These are phyloP conservation scores for Zygosaccharomyces pseudobailii DNA, from an alignment of 1,139 yeast genomes.

Conservation along the genomic window DNA sequence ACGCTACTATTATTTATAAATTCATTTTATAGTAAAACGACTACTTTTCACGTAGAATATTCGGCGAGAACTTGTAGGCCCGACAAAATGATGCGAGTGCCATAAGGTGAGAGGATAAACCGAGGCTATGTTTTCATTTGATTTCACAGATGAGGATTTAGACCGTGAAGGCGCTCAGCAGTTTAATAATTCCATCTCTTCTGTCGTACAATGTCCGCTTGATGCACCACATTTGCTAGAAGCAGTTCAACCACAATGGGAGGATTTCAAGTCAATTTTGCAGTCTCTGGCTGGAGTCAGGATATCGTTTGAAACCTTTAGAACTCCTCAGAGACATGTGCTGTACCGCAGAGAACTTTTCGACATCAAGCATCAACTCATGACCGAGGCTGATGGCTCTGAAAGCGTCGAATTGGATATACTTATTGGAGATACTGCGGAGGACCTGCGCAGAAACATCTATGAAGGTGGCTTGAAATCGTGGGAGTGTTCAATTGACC, in stretches of 20 bases:
- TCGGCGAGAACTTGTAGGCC: not conserved
- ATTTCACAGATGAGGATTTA: conserved; percentile 35
- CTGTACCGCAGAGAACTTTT: conserved; percentile 62
- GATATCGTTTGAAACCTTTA: conserved; percentile 45
- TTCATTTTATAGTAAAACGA: conserved; percentile 2
- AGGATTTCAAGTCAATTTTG: conserved; percentile 37
- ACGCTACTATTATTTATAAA: conserved; percentile 2
- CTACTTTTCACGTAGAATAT: not conserved
- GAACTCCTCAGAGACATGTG: conserved; percentile 39
- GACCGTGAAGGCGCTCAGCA: conserved; percentile 35
- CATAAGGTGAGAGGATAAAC: not conserved
- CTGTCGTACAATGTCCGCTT: conserved; percentile 32
- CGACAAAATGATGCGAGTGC: not conserved
- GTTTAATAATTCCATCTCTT: not conserved
- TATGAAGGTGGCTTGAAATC: conserved; percentile 94
- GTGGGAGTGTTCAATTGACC: conserved; percentile 90
- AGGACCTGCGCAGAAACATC: conserved; percentile 67
- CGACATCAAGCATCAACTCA: conserved; percentile 85
- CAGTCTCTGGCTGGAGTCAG: conserved; percentile 43
- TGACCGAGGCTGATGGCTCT: conserved; percentile 60
- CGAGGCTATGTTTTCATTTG: conserved; percentile 40
- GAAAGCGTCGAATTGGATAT: conserved; percentile 40
- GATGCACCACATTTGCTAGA: conserved; percentile 24
- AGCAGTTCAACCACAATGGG: conserved; percentile 36
- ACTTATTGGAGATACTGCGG: conserved; percentile 51